Evolutionary conservation across 345 rosid genomes (phyloP).

Genomic region (Pistacia vera): DNA sequence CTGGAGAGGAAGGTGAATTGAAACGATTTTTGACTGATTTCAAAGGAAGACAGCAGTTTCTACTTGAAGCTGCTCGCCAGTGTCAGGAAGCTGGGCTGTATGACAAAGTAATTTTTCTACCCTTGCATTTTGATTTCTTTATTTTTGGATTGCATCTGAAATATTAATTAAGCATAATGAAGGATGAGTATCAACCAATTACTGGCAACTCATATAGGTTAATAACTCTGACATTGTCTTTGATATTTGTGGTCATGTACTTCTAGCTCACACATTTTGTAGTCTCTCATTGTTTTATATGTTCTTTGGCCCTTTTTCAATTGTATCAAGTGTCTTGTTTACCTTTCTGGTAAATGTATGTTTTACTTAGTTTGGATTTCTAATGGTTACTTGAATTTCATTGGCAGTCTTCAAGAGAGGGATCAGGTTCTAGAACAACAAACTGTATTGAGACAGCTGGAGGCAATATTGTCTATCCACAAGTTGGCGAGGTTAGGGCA

Average conservation of each 20-base stretch:
- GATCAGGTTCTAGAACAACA: slow-evolving; percentile 85
- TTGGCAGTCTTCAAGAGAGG: slow-evolving; percentile 76
- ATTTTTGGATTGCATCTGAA: neutral
- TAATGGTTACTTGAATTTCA: slow-evolving; percentile 14
- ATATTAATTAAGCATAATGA: neutral
- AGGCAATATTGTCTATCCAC: slow-evolving; percentile 82
- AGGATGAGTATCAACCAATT: neutral
- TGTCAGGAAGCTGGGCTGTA: slow-evolving; percentile 92
- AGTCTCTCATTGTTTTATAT: neutral
- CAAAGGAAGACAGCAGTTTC: slow-evolving; percentile 73
- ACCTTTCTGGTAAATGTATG: neutral
- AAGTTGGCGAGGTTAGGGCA: slow-evolving; percentile 67
- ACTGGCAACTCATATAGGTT: neutral
- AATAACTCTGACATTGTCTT: neutral
- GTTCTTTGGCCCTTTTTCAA: neutral
- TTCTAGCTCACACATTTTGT: neutral
- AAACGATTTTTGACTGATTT: slow-evolving; percentile 67
- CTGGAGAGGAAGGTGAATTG: slow-evolving; percentile 94
- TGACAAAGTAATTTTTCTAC: slow-evolving; percentile 66
- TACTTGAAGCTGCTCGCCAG: slow-evolving; percentile 85
- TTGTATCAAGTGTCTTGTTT: neutral
- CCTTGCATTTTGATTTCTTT: neutral
- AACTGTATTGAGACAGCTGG: slow-evolving; percentile 91
- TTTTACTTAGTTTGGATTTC: neutral
- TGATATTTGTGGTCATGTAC: neutral